Evolutionary conservation across 768 basidiomycete species (phyloP).

Genomic region (Mycena capillaripes): DNA sequence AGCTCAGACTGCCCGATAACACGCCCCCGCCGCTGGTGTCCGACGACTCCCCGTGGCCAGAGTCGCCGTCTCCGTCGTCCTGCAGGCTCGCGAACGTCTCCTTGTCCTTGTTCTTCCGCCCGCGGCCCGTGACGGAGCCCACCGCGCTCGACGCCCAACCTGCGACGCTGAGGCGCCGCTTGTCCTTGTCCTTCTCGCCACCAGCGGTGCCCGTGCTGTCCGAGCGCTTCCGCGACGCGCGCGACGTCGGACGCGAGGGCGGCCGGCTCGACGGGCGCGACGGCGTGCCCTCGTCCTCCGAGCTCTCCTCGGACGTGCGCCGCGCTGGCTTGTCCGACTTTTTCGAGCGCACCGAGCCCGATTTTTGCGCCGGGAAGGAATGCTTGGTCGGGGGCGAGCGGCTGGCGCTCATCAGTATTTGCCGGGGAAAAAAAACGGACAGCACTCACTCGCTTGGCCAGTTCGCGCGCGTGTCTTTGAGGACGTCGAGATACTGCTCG

Average conservation of each 20-base stretch:
- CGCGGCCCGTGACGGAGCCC: conserved; percentile 68
- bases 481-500: conserved; percentile 77
- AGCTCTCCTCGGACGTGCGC: conserved; percentile 30
- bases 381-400: conserved; percentile 49
- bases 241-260: conserved; percentile 68
- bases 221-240: conserved; percentile 75
- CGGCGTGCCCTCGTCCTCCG: conserved; percentile 28
- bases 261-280: conserved; percentile 31
- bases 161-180: conserved; percentile 63
- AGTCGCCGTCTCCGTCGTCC: conserved; percentile 57
- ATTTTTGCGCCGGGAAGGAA: conserved; percentile 43
- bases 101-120: conserved; percentile 70
- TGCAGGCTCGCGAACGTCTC: conserved; percentile 69
- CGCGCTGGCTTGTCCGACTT: conserved; percentile 15
- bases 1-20: conserved; percentile 37
- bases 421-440: conserved; percentile 1
- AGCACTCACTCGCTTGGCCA: conserved; percentile 77
- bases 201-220: conserved; percentile 64
- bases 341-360: conserved; percentile 49
- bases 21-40: conserved; percentile 43
- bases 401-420: conserved; percentile 16
- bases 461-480: conserved; percentile 74
- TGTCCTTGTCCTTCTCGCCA: conserved; percentile 54
- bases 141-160: conserved; percentile 81
- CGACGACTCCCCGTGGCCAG: conserved; percentile 43